Conservation (phyloP, 2,329 filamentous ascomycete species). For the Alternaria gaisen region DNA sequence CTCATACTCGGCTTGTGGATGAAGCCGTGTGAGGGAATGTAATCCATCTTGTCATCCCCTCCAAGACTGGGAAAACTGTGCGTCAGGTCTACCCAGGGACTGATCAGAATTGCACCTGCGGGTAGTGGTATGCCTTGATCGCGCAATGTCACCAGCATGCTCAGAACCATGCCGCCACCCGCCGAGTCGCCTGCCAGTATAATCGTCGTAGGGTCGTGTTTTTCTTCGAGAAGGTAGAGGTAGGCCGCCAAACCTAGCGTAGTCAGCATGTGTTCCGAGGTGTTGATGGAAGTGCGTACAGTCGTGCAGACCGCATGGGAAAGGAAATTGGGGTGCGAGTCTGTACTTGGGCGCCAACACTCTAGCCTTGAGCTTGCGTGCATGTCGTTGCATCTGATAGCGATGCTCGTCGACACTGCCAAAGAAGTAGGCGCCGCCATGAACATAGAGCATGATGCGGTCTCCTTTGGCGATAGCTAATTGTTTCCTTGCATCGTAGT, state of each 20-base stretch:
- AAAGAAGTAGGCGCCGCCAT: constrained; percentile 95
- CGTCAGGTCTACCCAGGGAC: constrained; percentile 94
- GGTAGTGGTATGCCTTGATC: constrained; percentile 86
- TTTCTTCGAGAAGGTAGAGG: constrained; percentile 74
- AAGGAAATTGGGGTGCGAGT: constrained; percentile 91
- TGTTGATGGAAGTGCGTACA: constrained; percentile 56
- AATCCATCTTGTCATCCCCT: constrained; percentile 77
- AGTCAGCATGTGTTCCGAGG: constrained; percentile 8
- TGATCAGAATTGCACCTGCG: constrained; percentile 88
- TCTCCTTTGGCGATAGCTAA: constrained; percentile 64
- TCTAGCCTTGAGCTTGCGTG: constrained; percentile 88
- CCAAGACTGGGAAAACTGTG: constrained; percentile 95
- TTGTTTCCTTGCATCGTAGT: constrained; percentile 77
- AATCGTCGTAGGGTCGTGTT: constrained; percentile 82
- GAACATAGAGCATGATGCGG: constrained; percentile 90
- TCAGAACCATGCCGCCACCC: constrained; percentile 88
- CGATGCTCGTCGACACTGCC: constrained; percentile 95
- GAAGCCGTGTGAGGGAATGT: constrained; percentile 88
- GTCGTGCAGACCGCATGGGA: constrained; percentile 91
- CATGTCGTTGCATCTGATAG: constrained; percentile 98
- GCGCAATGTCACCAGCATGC: constrained; percentile 78
- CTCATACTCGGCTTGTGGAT: constrained; percentile 86
- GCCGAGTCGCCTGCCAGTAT: constrained; percentile 92
- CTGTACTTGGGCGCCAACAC: constrained; percentile 88
- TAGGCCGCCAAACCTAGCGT: constrained; percentile 74